Conservation (phyloP, 2,329 filamentous ascomycete species). For the Fusarium sp. region DNA sequence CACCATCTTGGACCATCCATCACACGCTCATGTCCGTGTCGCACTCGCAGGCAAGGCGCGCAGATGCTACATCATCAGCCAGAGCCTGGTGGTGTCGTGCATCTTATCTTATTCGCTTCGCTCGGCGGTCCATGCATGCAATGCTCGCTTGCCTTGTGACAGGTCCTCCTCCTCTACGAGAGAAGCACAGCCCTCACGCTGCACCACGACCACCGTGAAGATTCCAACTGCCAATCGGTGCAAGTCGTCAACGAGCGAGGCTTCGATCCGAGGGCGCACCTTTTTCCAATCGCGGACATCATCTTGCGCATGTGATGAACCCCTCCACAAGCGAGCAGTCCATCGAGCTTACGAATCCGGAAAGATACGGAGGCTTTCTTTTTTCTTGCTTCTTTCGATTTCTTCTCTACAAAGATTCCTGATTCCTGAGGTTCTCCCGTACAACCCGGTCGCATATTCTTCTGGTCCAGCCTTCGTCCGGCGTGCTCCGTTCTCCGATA, state of each 20-base stretch:
- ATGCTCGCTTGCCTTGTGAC: slow-evolving; percentile 40
- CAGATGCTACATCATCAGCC: slow-evolving; percentile 35
- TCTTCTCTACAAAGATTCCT: slow-evolving; percentile 24
- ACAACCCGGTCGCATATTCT: slow-evolving; percentile 16
- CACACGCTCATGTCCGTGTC: slow-evolving; percentile 28
- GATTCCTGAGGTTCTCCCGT: slow-evolving; percentile 1
- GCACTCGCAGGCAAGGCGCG: slow-evolving; percentile 22
- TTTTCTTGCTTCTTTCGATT: slow-evolving; percentile 22
- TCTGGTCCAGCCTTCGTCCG: slow-evolving; percentile 6
- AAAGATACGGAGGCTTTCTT: slow-evolving; percentile 22
- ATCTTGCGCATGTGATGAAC: slow-evolving; percentile 30
- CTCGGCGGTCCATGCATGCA: slow-evolving; percentile 37
- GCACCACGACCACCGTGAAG: slow-evolving; percentile 33
- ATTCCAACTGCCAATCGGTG: slow-evolving; percentile 25
- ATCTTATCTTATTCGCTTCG: slow-evolving; percentile 37
- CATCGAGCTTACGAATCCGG: slow-evolving; percentile 33
- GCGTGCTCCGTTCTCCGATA: neutral
- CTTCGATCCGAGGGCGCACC: slow-evolving; percentile 16
- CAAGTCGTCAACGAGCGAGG: neutral
- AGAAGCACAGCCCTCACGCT: slow-evolving; percentile 25
- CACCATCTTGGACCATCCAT: slow-evolving; percentile 34
- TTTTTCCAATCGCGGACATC: slow-evolving; percentile 1
- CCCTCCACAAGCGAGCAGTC: slow-evolving; percentile 6
- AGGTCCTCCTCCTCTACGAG: slow-evolving; percentile 20
- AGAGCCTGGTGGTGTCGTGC: slow-evolving; percentile 32